These are phyloP conservation scores for Xylaria nigripes DNA, from an alignment of 495 filamentous ascomycete species.

Conservation along the genomic window DNA sequence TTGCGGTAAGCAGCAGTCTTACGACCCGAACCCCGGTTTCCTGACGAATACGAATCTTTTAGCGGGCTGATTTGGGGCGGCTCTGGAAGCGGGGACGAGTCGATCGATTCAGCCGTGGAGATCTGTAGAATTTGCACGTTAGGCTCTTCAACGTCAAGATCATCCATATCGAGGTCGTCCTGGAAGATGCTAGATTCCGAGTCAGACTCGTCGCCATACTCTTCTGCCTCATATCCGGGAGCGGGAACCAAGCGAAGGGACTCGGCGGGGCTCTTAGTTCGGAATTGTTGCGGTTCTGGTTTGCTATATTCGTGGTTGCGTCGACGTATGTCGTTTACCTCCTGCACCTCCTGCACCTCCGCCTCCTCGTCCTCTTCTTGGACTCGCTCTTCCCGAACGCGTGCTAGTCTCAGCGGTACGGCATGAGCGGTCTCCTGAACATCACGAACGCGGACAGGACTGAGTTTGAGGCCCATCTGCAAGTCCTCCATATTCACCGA, in stretches of 20 bases:
- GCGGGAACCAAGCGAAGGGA: slow-evolving; percentile 29
- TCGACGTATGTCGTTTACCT: slow-evolving; percentile 4
- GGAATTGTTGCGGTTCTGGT: slow-evolving; percentile 15
- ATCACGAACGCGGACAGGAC: slow-evolving; percentile 47
- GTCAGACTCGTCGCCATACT: slow-evolving; percentile 30
- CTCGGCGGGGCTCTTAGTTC: slow-evolving; percentile 19
- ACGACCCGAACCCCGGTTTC: slow-evolving; percentile 31
- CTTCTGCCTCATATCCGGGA: slow-evolving; percentile 21
- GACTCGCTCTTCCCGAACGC: slow-evolving; percentile 29
- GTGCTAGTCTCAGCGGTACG: slow-evolving; percentile 29
- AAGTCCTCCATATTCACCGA: slow-evolving; percentile 78
- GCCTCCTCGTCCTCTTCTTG: too few relatives aligned
- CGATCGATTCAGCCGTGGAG: slow-evolving; percentile 27
- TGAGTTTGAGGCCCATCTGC: slow-evolving; percentile 63
- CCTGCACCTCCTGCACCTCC: slow-evolving; percentile 23
- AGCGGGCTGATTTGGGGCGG: slow-evolving; percentile 41
- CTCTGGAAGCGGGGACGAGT: slow-evolving; percentile 22
- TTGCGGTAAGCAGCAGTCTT: slow-evolving; percentile 13
- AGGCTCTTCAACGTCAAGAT: slow-evolving; percentile 40
- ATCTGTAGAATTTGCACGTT: slow-evolving; percentile 41
- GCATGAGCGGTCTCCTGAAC: slow-evolving; percentile 41
- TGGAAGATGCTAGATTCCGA: slow-evolving; percentile 44
- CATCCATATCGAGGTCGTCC: slow-evolving; percentile 44
- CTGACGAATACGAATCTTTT: slow-evolving; percentile 37
- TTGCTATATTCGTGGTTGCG: slow-evolving; percentile 11